phyloP scores from a whole-genome alignment of 2,329 filamentous ascomycete genomes.

The Coniochaeta sp. region DNA sequence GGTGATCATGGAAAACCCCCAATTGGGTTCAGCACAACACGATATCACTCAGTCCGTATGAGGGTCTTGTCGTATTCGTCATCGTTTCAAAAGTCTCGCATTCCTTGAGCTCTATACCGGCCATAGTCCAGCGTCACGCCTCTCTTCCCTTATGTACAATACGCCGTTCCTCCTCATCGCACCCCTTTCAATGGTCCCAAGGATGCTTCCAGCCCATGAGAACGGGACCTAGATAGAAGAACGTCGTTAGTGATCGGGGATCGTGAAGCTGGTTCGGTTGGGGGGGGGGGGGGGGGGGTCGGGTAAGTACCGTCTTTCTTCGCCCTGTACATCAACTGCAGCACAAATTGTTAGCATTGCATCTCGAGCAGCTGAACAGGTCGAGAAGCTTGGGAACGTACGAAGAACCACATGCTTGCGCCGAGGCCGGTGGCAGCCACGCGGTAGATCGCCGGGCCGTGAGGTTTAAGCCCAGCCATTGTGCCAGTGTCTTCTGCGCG shows the following conservation, averaged over 20 bases:
- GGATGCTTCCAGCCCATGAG: slow-evolving; percentile 92
- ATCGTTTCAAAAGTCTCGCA: neutral
- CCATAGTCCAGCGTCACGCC: neutral
- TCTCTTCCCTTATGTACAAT: neutral
- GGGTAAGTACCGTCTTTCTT: slow-evolving; percentile 76
- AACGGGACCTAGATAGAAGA: slow-evolving; percentile 50
- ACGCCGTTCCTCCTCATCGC: neutral
- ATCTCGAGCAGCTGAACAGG: no score
- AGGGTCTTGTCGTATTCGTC: no score
- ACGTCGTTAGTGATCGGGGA: slow-evolving; percentile 7
- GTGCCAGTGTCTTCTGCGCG: slow-evolving; percentile 13
- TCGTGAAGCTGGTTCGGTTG: no score
- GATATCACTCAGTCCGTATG: no score
- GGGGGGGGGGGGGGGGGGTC: neutral
- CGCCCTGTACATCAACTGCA: slow-evolving; percentile 86
- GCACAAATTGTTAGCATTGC: neutral
- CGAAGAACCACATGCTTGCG: slow-evolving; percentile 99
- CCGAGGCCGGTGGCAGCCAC: slow-evolving; percentile 80
- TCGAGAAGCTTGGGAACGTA: no score
- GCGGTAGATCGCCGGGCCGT: slow-evolving; percentile 62
- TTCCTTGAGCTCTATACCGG: neutral
- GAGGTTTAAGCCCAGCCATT: slow-evolving; percentile 33
- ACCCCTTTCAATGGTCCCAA: slow-evolving; percentile 70
- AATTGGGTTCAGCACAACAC: no score
- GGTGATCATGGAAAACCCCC: no score